A percentile compares a stretch with the other conserved stretches of the same genome.
phyloP scores from a whole-genome alignment of 2,329 filamentous ascomycete species.

The Blumeria graminis region DNA sequence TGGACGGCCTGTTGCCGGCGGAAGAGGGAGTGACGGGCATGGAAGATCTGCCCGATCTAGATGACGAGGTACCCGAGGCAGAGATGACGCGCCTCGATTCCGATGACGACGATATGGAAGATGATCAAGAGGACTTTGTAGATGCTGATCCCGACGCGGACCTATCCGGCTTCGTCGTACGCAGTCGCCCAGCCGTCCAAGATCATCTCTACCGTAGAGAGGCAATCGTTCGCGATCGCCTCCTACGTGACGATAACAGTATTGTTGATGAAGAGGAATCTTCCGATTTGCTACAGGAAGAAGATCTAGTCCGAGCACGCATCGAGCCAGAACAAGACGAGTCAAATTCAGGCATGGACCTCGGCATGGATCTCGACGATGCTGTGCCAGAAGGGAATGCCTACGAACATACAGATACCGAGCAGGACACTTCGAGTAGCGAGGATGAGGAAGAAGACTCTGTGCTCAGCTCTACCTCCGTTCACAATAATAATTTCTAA shows the following conservation, averaged over 20 bases:
- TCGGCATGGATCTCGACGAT: constrained; percentile 47
- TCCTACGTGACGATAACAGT: neutral
- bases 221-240: neutral
- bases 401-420: constrained; percentile 60
- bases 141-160: constrained; percentile 13
- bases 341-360: constrained; percentile 22
- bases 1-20: constrained; percentile 16
- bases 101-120: constrained; percentile 17
- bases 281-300: constrained; percentile 37
- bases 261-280: constrained; percentile 19
- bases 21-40: constrained; percentile 15
- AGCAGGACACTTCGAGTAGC: constrained; percentile 33
- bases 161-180: neutral
- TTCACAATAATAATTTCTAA: too few relatives aligned
- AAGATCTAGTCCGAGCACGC: constrained; percentile 24
- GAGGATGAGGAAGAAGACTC: constrained; percentile 16
- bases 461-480: too few relatives aligned
- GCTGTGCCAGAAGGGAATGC: constrained; percentile 41
- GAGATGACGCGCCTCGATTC: constrained; percentile 17
- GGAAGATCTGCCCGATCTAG: constrained; percentile 35
- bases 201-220: neutral
- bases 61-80: constrained; percentile 50
- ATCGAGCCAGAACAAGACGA: constrained; percentile 10
- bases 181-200: neutral
- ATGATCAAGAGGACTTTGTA: constrained; percentile 18